phyloP scores from a whole-genome alignment of 176 grass and related monocot genomes.

The Eleusine indica region DNA sequence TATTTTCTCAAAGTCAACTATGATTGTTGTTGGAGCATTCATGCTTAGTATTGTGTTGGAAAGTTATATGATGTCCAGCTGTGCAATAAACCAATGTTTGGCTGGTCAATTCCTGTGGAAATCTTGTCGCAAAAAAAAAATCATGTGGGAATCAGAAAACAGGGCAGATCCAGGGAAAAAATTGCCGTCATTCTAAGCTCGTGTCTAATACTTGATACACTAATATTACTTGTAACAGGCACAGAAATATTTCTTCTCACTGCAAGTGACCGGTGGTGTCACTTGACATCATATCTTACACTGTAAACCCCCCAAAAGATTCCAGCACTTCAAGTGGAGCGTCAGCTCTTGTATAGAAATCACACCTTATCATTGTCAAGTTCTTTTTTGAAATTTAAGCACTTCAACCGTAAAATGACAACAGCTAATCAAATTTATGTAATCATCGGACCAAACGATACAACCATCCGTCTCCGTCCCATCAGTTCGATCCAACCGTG shows the following conservation, averaged over 20 bases:
- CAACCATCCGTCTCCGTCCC: constrained; percentile 20
- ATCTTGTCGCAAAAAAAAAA: too few species aligned
- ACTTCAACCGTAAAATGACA: background rate
- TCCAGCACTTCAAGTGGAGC: background rate
- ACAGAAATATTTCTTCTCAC: background rate
- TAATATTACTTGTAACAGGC: background rate
- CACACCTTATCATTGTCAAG: background rate
- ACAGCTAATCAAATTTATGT: background rate
- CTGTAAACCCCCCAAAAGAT: background rate
- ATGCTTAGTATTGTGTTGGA: background rate
- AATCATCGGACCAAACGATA: background rate
- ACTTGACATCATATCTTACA: background rate
- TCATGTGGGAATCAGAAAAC: too few species aligned
- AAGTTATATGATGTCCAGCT: background rate
- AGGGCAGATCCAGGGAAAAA: too few species aligned
- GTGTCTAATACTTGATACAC: too few species aligned
- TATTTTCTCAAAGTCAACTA: background rate
- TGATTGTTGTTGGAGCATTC: constrained; percentile 16
- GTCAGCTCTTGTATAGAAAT: background rate
- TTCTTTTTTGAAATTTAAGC: background rate
- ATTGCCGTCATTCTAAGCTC: too few species aligned
- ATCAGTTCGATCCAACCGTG: constrained; percentile 1
- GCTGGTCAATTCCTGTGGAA: background rate
- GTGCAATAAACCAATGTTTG: background rate
- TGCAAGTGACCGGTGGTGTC: background rate